Evolutionary conservation across 2,329 filamentous ascomycete genomes (phyloP), one percentile per base, ranked within the genome.

Genomic region (Sphaceloma murrayae): DNA sequence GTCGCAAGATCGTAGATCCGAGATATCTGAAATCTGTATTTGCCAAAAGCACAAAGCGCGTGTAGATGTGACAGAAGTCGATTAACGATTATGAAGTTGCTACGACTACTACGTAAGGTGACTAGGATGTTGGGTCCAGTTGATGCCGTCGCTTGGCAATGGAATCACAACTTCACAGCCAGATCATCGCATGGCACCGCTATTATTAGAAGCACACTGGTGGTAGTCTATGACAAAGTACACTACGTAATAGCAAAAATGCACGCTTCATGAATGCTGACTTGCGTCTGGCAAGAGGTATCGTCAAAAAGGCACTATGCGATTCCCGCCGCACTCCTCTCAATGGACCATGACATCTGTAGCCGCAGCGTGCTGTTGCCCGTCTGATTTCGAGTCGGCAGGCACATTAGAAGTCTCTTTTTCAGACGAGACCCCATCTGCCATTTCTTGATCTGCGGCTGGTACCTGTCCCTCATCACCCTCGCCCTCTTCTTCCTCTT

Each of bases 401-500:
- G 46, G 9, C 13, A 22, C 43, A 27, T 29, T 18, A 30, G 40
- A 18, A 4, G 43, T 34, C 11, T 22, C 14, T n/a, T 31, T n/a
- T 11, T 17, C 5, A 17, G 21, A 13, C 3, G 27, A 16, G 11
- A 36, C 31, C 7, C 32, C 38, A 5, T 49, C 38, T 7, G 18
- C 46, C 44, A 46, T 49, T 9, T 49, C 44, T 21, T 46, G 33
- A 13, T 44, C 47, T 8, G 45, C 45, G 13, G 34, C 52, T 13
- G 46, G 57, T 45, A 66, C 64, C 22, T 61, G 64, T 38, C 60
- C 58, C 40, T 67, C 62, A 33, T 58, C 62, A 39, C 74, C 77
- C 29, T 73, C 76, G 5, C 66, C 74, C 44, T 75, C 75, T 47
- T 78, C 75, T 47, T 75, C 74, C 34, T 81, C 78, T 26, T 80